Conservation (phyloP, 129 eudicot species). For the Deinandra increscens region DNA sequence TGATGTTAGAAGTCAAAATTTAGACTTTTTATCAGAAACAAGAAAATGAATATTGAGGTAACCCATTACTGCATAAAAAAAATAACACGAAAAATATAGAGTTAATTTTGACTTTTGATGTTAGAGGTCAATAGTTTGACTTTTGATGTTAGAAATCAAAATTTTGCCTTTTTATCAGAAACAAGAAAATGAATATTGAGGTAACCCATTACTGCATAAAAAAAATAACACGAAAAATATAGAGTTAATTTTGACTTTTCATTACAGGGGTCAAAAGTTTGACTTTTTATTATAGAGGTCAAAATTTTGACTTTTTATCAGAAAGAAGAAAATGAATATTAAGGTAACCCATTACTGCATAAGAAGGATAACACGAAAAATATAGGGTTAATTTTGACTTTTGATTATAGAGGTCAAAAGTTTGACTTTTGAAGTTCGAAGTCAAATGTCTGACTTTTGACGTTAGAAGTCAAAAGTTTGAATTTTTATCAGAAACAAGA, state of each 20-base stretch:
- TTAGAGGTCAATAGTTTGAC: background rate
- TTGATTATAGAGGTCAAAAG: too few species aligned
- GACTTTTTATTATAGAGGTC: background rate
- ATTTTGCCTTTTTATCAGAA: background rate
- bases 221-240: background rate
- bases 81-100: background rate
- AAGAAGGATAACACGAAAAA: background rate
- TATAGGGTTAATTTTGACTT: slow-evolving; percentile 5
- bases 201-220: slow-evolving; percentile 35
- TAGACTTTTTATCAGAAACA: background rate
- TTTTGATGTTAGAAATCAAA: background rate
- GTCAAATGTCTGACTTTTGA: too few species aligned
- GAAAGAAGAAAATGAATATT: background rate
- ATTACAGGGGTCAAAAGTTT: background rate
- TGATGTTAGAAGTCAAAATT: background rate
- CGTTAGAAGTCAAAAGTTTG: too few species aligned
- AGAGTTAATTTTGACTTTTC: background rate
- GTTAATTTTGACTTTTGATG: background rate
- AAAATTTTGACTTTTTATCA: background rate
- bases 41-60: background rate
- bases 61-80: slow-evolving; percentile 33
- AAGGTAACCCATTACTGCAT: slow-evolving; percentile 35
- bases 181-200: background rate
- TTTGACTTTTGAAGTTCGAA: too few species aligned
- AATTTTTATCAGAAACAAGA: too few species aligned